Conservation (phyloP, 2,329 filamentous ascomycete species). For the Ophiocordyceps robertsii region DNA sequence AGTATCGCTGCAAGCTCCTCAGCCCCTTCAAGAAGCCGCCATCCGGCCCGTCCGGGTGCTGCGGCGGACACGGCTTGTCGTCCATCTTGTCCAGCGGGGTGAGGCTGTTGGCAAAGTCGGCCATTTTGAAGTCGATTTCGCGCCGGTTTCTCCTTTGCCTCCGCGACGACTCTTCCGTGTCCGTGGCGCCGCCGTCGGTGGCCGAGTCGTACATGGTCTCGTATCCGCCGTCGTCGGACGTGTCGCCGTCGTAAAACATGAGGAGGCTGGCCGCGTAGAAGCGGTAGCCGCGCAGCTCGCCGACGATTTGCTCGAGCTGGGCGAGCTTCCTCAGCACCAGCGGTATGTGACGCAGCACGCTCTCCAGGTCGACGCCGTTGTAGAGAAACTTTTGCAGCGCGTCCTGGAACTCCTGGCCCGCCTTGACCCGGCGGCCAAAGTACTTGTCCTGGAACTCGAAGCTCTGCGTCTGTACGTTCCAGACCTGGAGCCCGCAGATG, state of each 20-base stretch:
- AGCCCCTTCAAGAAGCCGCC: conserved; percentile 81
- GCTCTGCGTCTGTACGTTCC: conserved; percentile 70
- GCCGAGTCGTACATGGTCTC: conserved; percentile 42
- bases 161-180: conserved; percentile 39
- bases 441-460: conserved; percentile 99
- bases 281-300: conserved; percentile 68
- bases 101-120: conserved; percentile 96
- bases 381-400: conserved; percentile 84
- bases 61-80: conserved; percentile 61
- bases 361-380: conserved; percentile 69
- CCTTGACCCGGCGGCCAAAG: conserved; percentile 78
- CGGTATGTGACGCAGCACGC: conserved; percentile 77
- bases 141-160: conserved; percentile 34
- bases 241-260: conserved; percentile 90
- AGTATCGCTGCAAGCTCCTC: conserved; percentile 66
- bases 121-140: conserved; percentile 86
- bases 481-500: conserved; percentile 91
- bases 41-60: conserved; percentile 68
- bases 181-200: conserved; percentile 42
- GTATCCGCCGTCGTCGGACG: conserved; percentile 32
- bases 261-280: conserved; percentile 92
- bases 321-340: conserved; percentile 73
- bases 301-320: conserved; percentile 71
- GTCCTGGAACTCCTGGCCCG: conserved; percentile 76
- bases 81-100: conserved; percentile 65